These are phyloP conservation scores for Curvularia verruculosa DNA, from an alignment of 2,329 filamentous ascomycete genomes.

Conservation along the genomic window DNA sequence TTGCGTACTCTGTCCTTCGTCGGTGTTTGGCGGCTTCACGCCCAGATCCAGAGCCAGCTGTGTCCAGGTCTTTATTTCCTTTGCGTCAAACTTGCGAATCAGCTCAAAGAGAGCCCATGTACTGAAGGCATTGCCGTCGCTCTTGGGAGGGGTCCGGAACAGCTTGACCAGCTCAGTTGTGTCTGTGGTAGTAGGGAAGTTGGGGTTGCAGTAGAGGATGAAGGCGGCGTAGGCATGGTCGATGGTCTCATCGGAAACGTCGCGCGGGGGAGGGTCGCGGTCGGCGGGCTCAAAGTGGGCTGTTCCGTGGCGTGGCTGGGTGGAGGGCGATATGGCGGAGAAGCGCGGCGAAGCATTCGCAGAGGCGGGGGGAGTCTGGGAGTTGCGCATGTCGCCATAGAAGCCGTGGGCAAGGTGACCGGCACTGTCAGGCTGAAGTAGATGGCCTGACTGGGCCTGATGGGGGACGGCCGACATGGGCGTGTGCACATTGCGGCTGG, in stretches of 20 bases:
- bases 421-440: conserved; percentile 47
- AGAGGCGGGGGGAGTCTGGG: conserved; percentile 46
- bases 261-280: conserved; percentile 67
- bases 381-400: conserved; percentile 49
- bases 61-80: conserved; percentile 91
- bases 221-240: conserved; percentile 84
- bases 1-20: conserved; percentile 86
- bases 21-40: conserved; percentile 79
- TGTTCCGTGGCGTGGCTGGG: conserved; percentile 42
- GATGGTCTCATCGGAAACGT: conserved; percentile 72
- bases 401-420: conserved; percentile 43
- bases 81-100: conserved; percentile 76
- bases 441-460: conserved; percentile 37
- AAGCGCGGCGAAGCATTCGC: conserved; percentile 50
- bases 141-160: conserved; percentile 81
- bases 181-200: conserved; percentile 72
- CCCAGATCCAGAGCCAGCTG: conserved; percentile 86
- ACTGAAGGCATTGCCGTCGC: conserved; percentile 84
- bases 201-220: conserved; percentile 89
- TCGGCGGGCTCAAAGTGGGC: conserved; percentile 52
- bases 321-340: conserved; percentile 44
- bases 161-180: conserved; percentile 73
- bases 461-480: conserved; percentile 43
- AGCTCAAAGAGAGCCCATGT: conserved; percentile 78
- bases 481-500: conserved; percentile 45